phyloP scores from a whole-genome alignment of 1,284 basidiomycete species.

The Termitomyces sp. region DNA sequence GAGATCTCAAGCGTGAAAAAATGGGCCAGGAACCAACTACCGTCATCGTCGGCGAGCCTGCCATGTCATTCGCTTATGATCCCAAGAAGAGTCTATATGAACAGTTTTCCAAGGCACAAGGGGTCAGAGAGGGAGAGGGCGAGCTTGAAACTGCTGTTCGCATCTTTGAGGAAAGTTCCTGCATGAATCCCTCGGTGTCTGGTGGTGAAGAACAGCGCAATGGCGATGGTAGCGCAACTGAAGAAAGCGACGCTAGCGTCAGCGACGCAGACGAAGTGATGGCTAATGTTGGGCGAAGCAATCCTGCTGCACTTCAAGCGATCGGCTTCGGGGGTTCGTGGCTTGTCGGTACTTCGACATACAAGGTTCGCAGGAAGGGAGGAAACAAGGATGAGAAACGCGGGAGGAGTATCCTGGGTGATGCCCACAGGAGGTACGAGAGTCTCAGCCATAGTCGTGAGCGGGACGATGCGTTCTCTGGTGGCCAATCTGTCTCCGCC shows the following conservation, averaged over 20 bases:
- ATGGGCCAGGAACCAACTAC: slow-evolving; percentile 83
- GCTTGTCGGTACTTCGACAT: slow-evolving; percentile 76
- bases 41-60: slow-evolving; percentile 66
- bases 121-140: slow-evolving; percentile 49
- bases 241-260: slow-evolving; percentile 20
- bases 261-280: slow-evolving; percentile 21
- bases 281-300: slow-evolving; percentile 16
- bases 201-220: slow-evolving; percentile 16
- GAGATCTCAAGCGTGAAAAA: slow-evolving; percentile 90
- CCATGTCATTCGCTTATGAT: slow-evolving; percentile 79
- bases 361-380: slow-evolving; percentile 80
- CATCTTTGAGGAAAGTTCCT: slow-evolving; percentile 33
- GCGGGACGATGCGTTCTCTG: slow-evolving; percentile 22
- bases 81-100: slow-evolving; percentile 81
- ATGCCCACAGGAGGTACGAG: slow-evolving; percentile 18
- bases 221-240: slow-evolving; percentile 16
- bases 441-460: slow-evolving; percentile 28
- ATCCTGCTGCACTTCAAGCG: slow-evolving; percentile 22
- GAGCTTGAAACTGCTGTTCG: slow-evolving; percentile 50
- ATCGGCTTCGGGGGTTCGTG: slow-evolving; percentile 55
- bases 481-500: slow-evolving; percentile 37
- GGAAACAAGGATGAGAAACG: slow-evolving; percentile 21
- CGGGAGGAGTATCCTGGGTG: slow-evolving; percentile 16
- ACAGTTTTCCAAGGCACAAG: slow-evolving; percentile 67
- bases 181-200: neutral